Evolutionary conservation across 1,139 yeast genomes (phyloP), one percentile per base, ranked within the genome.

Genomic region (Pichia sp.): DNA sequence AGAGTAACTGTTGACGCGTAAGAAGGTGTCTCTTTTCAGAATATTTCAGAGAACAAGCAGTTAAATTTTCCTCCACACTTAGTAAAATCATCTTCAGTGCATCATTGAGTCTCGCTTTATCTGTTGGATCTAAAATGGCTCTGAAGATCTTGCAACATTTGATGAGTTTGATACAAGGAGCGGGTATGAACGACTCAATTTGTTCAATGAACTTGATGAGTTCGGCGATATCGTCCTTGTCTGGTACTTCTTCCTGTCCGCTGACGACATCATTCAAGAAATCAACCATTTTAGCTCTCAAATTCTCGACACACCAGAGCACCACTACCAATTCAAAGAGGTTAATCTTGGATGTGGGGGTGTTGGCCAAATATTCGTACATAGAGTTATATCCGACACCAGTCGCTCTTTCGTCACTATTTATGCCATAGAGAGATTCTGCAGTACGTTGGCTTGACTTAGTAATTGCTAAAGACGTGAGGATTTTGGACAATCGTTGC

Each of bases 91-190:
- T 30, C 10, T 50, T 47, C 14, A 54, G 45, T 6, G 50, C 38
- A 29, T 50, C 44, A 20, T 44, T 43, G 20, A 51, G 29, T 27
- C 35, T 34, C 5, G 17, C 30, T 9, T 44, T 33, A 40, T 50
- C 46, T 9, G 23, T 35, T 9, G 55, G 52, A 27, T 47, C 32
- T 16, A 52, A 32, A 20, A 54, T 31, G 36, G 48, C 40, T 31
- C 46, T 47, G 33, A 55, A 51, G 12, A 52, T 45, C 11, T 45
- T 44, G 29, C 44, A 46, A 30, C 50, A 47, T 37, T 51, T 53
- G 13, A 45, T 38, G n/a, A 53, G 33, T 30, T 51, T 49, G 8
- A 46, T 45, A 42, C 56, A 50, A 6, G 40, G 34, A 3, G 38
- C 33, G 22, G 58, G 58, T 24, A 53, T 47, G 22, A 44, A 46